A percentile compares a stretch with the other conserved stretches of the same genome.
phyloP scores from a whole-genome alignment of 352 stramenopile genomes.

The Pythium folliculosum region DNA sequence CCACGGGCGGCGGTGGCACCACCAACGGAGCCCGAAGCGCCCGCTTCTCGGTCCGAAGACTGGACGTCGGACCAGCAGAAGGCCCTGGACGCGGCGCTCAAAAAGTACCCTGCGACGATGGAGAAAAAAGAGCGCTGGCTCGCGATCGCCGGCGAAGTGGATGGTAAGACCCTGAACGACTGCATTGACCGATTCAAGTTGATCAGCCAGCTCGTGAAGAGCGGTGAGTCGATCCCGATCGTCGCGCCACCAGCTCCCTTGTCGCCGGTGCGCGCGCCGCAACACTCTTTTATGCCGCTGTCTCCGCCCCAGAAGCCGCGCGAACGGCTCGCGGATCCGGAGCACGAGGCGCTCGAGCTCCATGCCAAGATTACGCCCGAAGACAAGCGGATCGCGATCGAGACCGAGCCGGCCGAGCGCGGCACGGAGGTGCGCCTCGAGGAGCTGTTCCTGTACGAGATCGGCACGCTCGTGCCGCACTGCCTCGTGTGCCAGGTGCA shows the following conservation, averaged over 20 bases:
- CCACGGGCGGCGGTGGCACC: neutral
- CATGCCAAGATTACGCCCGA: constrained; percentile 57
- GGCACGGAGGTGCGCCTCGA: constrained; percentile 62
- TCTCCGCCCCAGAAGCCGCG: neutral
- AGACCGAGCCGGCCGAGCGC: constrained; percentile 52
- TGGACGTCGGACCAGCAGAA: constrained; percentile 73
- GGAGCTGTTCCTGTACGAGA: constrained; percentile 75
- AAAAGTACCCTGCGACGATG: constrained; percentile 71
- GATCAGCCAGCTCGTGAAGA: constrained; percentile 53
- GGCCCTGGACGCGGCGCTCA: constrained; percentile 64
- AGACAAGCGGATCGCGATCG: constrained; percentile 46
- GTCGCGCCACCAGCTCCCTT: neutral
- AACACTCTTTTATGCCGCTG: neutral
- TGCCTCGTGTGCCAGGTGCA: constrained; percentile 63
- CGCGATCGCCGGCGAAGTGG: constrained; percentile 63
- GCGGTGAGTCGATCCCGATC: constrained; percentile 21
- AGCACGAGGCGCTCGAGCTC: constrained; percentile 22
- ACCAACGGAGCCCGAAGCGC: neutral
- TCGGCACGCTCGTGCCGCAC: constrained; percentile 76
- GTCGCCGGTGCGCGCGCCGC: neutral
- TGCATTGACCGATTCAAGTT: constrained; percentile 84
- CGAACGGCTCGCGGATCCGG: constrained; percentile 15
- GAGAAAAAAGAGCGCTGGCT: constrained; percentile 73
- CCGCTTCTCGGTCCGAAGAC: constrained; percentile 12
- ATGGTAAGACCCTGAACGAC: constrained; percentile 71